A percentile compares a stretch with the other conserved stretches of the same genome.
Conservation (phyloP, 2,329 filamentous ascomycete species). For the Elsinoe perseae region DNA sequence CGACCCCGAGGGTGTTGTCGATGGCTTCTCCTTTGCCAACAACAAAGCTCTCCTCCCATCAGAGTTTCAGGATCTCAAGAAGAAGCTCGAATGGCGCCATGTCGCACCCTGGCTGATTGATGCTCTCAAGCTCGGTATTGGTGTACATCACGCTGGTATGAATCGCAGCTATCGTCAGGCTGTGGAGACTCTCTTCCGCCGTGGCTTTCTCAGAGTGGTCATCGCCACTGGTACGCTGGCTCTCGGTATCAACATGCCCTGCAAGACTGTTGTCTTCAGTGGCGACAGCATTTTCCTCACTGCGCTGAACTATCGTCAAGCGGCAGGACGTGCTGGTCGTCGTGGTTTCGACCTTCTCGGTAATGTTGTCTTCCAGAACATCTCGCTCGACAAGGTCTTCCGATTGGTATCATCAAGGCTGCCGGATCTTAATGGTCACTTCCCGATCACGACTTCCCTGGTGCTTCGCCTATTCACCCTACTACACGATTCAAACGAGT, state of each 20-base stretch:
- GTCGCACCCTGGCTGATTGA: conserved; percentile 49
- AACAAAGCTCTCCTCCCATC: conserved; percentile 48
- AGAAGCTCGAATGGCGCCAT: conserved; percentile 44
- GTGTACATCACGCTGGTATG: conserved; percentile 73
- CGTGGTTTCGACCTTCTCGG: conserved; percentile 73
- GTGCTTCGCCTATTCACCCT: conserved; percentile 62
- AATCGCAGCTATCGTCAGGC: conserved; percentile 67
- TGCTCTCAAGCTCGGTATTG: conserved; percentile 60
- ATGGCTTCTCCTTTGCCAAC: conserved; percentile 60
- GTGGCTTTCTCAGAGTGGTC: conserved; percentile 61
- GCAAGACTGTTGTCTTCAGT: conserved; percentile 70
- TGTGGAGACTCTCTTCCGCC: conserved; percentile 67
- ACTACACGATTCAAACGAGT: conserved; percentile 57
- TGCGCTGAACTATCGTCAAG: conserved; percentile 68
- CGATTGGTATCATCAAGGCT: conserved; percentile 65
- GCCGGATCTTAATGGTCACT: conserved; percentile 68
- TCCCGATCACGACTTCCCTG: conserved; percentile 66
- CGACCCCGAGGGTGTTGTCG: conserved; percentile 55
- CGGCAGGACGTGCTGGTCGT: conserved; percentile 67
- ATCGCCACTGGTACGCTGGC: conserved; percentile 69
- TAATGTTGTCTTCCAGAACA: conserved; percentile 69
- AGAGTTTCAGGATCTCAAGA: conserved; percentile 52
- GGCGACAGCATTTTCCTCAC: conserved; percentile 67
- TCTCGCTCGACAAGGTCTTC: conserved; percentile 53
- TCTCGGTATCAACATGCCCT: conserved; percentile 76